Conservation (phyloP, 2,329 filamentous ascomycete species). For the Mariannaea sp. region DNA sequence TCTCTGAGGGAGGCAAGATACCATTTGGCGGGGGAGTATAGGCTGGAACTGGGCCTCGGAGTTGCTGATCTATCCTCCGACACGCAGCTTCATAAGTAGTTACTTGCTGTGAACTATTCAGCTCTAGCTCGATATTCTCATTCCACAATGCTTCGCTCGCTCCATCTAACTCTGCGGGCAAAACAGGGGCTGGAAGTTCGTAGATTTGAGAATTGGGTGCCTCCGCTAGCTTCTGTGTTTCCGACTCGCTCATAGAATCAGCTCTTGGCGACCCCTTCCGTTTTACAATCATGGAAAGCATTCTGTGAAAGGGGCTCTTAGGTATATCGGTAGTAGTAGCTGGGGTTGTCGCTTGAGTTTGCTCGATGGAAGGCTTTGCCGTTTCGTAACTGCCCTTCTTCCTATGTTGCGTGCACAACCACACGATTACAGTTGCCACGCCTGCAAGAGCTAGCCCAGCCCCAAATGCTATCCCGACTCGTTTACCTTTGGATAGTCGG, state of each 20-base stretch:
- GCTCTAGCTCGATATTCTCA: constrained; percentile 48
- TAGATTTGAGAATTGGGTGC: constrained; percentile 55
- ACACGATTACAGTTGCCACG: constrained; percentile 38
- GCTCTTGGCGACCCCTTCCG: constrained; percentile 41
- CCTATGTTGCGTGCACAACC: constrained; percentile 43
- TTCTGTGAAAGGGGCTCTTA: constrained; percentile 32
- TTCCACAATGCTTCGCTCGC: constrained; percentile 45
- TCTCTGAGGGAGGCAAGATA: constrained; percentile 38
- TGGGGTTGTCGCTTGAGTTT: constrained; percentile 46
- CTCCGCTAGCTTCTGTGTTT: constrained; percentile 38
- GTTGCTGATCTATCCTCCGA: constrained; percentile 56
- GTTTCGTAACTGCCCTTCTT: constrained; percentile 36
- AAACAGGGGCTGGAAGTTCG: constrained; percentile 53
- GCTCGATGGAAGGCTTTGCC: constrained; percentile 27
- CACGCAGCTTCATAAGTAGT: constrained; percentile 57
- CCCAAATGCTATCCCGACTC: constrained; percentile 53
- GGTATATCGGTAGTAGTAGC: constrained; percentile 38
- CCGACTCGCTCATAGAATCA: constrained; percentile 28
- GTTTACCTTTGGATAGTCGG: constrained; percentile 48
- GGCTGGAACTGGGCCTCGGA: constrained; percentile 55
- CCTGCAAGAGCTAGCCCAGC: constrained; percentile 43
- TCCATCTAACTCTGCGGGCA: constrained; percentile 57
- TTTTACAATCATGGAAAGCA: constrained; percentile 50
- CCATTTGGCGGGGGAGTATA: constrained; percentile 51
- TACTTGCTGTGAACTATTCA: constrained; percentile 46